A percentile compares a stretch with the other conserved stretches of the same genome.
phyloP scores from a whole-genome alignment of 208 protist species.

The Leishmania mexicana region DNA sequence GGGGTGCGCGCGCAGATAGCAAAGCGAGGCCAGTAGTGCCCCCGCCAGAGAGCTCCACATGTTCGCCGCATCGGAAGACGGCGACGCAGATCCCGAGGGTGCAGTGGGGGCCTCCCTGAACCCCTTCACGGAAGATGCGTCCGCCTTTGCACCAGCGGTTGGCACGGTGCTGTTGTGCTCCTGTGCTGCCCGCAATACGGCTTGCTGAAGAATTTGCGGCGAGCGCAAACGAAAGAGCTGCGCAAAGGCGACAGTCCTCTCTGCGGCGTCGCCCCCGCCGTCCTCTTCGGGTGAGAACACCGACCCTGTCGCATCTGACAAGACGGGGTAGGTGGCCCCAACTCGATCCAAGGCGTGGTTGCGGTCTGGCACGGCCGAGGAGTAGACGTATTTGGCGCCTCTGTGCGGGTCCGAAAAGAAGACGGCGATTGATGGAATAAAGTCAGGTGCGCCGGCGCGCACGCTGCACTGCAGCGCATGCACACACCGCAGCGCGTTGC shows the following conservation, averaged over 20 bases:
- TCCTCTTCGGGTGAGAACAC: constrained; percentile 16
- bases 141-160: constrained; percentile 2
- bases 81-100: background rate
- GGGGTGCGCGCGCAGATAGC: constrained; percentile 51
- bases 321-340: constrained; percentile 18
- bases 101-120: background rate
- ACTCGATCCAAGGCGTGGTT: constrained; percentile 46
- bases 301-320: constrained; percentile 15
- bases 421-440: constrained; percentile 63
- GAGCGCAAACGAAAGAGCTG: constrained; percentile 38
- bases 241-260: constrained; percentile 22
- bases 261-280: constrained; percentile 1
- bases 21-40: constrained; percentile 59
- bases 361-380: constrained; percentile 46
- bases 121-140: constrained; percentile 1
- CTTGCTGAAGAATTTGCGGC: constrained; percentile 17
- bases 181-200: constrained; percentile 15
- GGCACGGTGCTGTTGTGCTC: constrained; percentile 3
- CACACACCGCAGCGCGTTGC: constrained; percentile 48
- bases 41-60: constrained; percentile 65
- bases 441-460: constrained; percentile 48
- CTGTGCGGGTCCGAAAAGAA: constrained; percentile 61
- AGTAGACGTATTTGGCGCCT: constrained; percentile 66
- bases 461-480: constrained; percentile 56
- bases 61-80: constrained; percentile 4